These are phyloP conservation scores for Cocos nucifera DNA, from an alignment of 176 grass and related monocot species.

Conservation along the genomic window DNA sequence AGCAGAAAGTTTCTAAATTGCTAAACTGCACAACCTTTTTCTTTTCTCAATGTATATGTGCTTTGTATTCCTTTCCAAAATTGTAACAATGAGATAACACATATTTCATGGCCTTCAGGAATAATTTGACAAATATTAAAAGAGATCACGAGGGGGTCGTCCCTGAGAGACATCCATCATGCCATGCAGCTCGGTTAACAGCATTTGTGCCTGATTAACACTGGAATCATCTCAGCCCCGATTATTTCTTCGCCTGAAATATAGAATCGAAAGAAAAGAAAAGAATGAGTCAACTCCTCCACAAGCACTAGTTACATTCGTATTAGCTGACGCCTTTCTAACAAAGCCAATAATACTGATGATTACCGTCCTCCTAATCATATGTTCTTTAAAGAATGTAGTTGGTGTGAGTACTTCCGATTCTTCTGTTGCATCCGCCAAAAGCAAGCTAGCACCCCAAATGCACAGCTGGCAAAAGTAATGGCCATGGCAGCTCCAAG, in stretches of 20 bases:
- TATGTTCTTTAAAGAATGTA: conserved; percentile 96
- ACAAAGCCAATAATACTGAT: conserved; percentile 26
- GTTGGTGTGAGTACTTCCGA: conserved; percentile 94
- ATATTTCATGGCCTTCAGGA: too few species aligned
- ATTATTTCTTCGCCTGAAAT: conserved; percentile 80
- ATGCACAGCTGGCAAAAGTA: conserved; percentile 62
- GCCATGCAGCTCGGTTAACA: too few species aligned
- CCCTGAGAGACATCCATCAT: too few species aligned
- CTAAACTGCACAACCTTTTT: too few species aligned
- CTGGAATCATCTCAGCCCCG: conserved; percentile 49
- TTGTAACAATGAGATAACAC: too few species aligned
- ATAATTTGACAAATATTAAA: too few species aligned
- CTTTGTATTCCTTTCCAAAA: too few species aligned
- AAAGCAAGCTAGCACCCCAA: conserved; percentile 88
- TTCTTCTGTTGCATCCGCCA: conserved; percentile 96
- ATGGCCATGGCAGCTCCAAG: conserved; percentile 80
- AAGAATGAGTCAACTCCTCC: conserved; percentile 12
- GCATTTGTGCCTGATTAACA: too few species aligned
- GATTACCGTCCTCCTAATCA: conserved; percentile 44
- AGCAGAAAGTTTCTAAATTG: too few species aligned
- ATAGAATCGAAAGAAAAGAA: conserved; percentile 30
- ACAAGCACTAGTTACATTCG: conserved; percentile 23
- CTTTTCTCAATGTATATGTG: too few species aligned
- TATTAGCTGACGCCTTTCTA: conserved; percentile 32
- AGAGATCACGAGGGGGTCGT: too few species aligned